Evolutionary conservation across 1,284 basidiomycete species (phyloP).

Genomic region (Ustilago nuda): DNA sequence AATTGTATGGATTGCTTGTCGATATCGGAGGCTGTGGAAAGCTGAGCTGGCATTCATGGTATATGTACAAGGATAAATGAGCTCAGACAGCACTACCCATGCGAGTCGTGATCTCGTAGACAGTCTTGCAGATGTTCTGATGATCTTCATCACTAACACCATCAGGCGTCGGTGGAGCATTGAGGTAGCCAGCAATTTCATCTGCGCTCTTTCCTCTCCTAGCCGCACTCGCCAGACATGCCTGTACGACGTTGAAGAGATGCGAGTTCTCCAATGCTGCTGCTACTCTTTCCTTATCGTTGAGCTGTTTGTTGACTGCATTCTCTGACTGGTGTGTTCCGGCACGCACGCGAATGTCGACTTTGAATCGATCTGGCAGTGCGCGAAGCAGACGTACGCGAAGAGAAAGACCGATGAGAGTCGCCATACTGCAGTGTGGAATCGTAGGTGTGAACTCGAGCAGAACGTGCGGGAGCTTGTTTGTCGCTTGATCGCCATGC

Average conservation of each 20-base stretch:
- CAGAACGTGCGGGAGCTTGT: slow-evolving; percentile 73
- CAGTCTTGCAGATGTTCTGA: slow-evolving; percentile 47
- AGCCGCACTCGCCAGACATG: slow-evolving; percentile 77
- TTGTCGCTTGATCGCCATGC: slow-evolving; percentile 44
- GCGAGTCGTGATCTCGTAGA: slow-evolving; percentile 42
- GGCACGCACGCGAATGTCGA: slow-evolving; percentile 91
- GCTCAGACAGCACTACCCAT: slow-evolving; percentile 43
- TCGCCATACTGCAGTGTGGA: slow-evolving; percentile 98
- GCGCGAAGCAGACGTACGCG: slow-evolving; percentile 90
- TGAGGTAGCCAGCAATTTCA: slow-evolving; percentile 34
- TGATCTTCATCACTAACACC: slow-evolving; percentile 21
- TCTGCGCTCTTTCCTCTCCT: slow-evolving; percentile 67
- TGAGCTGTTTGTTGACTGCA: slow-evolving; percentile 97
- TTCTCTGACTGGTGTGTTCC: slow-evolving; percentile 96
- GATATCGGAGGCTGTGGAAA: too few relatives aligned
- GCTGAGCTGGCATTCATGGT: too few relatives aligned
- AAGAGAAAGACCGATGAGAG: slow-evolving; percentile 92
- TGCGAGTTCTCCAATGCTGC: slow-evolving; percentile 93
- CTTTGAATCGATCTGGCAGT: slow-evolving; percentile 90
- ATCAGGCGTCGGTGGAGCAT: slow-evolving; percentile 18
- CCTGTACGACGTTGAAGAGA: slow-evolving; percentile 87
- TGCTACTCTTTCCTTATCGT: slow-evolving; percentile 98
- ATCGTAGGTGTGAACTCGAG: slow-evolving; percentile 84
- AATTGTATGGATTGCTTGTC: slow-evolving; percentile 4
- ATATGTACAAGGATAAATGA: not conserved